Conservation (phyloP, 495 filamentous ascomycete genomes). For the Opeltia flavorubescens region DNA sequence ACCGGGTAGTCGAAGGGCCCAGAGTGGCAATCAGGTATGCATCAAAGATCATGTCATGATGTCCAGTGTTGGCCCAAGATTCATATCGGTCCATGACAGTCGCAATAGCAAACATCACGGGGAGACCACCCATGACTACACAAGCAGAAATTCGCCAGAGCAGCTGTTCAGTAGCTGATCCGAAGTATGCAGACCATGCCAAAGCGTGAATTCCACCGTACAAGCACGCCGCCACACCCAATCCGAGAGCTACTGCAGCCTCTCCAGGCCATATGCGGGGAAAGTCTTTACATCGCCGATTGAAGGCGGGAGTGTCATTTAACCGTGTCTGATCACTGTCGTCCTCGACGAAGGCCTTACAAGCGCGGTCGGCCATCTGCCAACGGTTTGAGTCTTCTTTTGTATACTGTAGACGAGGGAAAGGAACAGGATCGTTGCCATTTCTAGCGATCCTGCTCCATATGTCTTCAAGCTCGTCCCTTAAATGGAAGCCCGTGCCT, state of each 20-base stretch:
- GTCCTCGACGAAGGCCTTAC: too few relatives aligned
- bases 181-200: constrained; percentile 20
- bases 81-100: background rate
- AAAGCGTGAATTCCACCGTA: constrained; percentile 18
- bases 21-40: background rate
- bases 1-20: background rate
- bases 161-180: constrained; percentile 13
- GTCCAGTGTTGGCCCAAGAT: background rate
- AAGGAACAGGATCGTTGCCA: background rate
- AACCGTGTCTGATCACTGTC: too few relatives aligned
- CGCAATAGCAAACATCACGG: background rate
- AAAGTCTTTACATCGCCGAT: background rate
- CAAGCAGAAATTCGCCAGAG: constrained; percentile 19
- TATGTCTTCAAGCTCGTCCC: background rate
- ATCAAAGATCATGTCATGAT: background rate
- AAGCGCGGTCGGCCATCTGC: constrained; percentile 1
- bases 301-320: background rate
- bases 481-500: too few relatives aligned
- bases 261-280: background rate
- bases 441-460: background rate
- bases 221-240: constrained; percentile 9
- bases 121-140: constrained; percentile 5
- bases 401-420: background rate
- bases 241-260: background rate
- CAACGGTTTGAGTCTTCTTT: constrained; percentile 1